phyloP scores from a whole-genome alignment of 306 rosid genomes.

The Quercus dentata region DNA sequence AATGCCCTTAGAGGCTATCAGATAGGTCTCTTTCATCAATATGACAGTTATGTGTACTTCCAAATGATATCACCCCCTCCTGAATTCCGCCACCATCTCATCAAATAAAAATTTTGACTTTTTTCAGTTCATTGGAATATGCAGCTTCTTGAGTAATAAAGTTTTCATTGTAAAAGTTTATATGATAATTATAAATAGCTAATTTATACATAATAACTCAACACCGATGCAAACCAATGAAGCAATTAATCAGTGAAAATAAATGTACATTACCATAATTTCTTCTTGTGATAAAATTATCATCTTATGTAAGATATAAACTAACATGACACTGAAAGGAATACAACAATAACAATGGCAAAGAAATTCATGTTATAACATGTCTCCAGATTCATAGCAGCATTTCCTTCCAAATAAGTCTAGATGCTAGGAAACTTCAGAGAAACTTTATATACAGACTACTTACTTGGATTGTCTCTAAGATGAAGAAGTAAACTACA shows the following conservation, averaged over 20 bases:
- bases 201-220: not conserved
- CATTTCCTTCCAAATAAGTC: not conserved
- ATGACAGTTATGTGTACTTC: not conserved
- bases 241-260: not conserved
- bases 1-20: not conserved
- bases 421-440: conserved; percentile 2
- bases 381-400: not conserved
- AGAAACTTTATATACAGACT: not conserved
- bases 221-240: not conserved
- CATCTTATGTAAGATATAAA: not conserved
- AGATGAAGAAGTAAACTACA: not conserved
- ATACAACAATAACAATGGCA: not conserved
- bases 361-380: not conserved
- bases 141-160: too few relatives aligned
- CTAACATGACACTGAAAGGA: not conserved
- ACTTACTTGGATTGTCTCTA: not conserved
- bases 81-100: too few relatives aligned
- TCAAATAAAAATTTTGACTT: too few relatives aligned
- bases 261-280: not conserved
- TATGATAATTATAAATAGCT: not conserved
- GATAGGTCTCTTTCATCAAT: not conserved
- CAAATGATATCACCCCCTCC: too few relatives aligned
- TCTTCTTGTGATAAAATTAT: not conserved
- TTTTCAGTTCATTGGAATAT: too few relatives aligned
- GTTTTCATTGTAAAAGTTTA: too few relatives aligned